These are phyloP conservation scores for Yamadazyma siamensis DNA, from an alignment of 1,139 yeast species.

Conservation along the genomic window DNA sequence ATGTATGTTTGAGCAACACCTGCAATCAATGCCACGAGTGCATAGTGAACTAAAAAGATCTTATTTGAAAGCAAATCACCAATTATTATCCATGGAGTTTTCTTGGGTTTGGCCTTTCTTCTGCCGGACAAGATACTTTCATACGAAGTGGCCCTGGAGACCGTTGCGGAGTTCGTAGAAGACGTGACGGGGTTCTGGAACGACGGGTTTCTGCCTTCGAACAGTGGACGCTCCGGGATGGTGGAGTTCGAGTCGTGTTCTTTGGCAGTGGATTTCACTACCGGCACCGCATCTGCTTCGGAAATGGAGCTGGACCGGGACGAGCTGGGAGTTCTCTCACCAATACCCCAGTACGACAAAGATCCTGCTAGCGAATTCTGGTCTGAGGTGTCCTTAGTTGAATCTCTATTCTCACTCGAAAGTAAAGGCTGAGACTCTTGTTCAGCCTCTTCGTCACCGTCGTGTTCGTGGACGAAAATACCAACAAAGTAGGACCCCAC, in stretches of 20 bases:
- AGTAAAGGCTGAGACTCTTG: background rate
- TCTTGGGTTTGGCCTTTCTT: constrained; percentile 7
- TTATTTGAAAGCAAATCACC: constrained; percentile 22
- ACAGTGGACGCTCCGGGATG: constrained; percentile 8
- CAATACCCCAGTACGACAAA: constrained; percentile 37
- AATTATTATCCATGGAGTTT: constrained; percentile 23
- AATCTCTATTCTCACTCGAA: background rate
- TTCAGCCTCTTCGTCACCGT: constrained; percentile 15
- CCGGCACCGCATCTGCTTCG: constrained; percentile 6
- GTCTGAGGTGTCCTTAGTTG: constrained; percentile 4
- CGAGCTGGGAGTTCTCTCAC: constrained; percentile 12
- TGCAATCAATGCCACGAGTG: constrained; percentile 32
- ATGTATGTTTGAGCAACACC: constrained; percentile 46
- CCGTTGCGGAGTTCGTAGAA: constrained; percentile 5
- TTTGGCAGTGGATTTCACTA: constrained; percentile 4
- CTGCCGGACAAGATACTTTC: constrained; percentile 3
- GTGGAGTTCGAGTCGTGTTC: constrained; percentile 4
- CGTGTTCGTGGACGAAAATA: constrained; percentile 24
- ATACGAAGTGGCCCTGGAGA: constrained; percentile 6
- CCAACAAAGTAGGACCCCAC: constrained; percentile 37
- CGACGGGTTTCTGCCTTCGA: constrained; percentile 14
- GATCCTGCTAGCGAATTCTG: constrained; percentile 28
- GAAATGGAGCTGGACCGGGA: constrained; percentile 10
- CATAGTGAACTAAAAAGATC: constrained; percentile 30
- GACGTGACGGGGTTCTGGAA: constrained; percentile 4